These are phyloP conservation scores for Polyplosphaeria fusca DNA, from an alignment of 495 filamentous ascomycete species.

Conservation along the genomic window DNA sequence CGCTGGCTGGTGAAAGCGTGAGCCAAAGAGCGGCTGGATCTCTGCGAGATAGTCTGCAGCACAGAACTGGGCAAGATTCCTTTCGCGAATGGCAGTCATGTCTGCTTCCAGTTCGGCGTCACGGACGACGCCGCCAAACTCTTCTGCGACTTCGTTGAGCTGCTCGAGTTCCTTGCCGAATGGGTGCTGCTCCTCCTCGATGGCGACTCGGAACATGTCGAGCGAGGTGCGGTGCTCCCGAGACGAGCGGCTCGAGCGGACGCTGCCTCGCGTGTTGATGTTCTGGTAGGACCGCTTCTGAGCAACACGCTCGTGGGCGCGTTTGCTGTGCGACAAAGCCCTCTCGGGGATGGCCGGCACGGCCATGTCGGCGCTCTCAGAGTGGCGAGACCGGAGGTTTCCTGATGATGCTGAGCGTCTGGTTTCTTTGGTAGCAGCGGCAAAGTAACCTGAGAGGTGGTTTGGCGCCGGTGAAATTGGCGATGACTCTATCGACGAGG, in stretches of 20 bases:
- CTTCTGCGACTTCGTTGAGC: constrained; percentile 79
- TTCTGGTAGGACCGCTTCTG: constrained; percentile 62
- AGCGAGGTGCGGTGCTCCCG: constrained; percentile 49
- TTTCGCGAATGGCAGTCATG: constrained; percentile 54
- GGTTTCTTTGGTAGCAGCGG: constrained; percentile 43
- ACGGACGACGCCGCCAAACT: constrained; percentile 58
- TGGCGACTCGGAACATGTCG: constrained; percentile 45
- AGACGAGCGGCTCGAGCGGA: constrained; percentile 50
- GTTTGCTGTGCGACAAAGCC: constrained; percentile 80
- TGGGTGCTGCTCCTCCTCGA: constrained; percentile 44
- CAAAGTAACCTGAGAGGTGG: constrained; percentile 79
- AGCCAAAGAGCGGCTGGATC: constrained; percentile 63
- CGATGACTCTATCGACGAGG: constrained; percentile 59
- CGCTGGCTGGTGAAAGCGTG: constrained; percentile 14
- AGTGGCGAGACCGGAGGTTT: constrained; percentile 40
- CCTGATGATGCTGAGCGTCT: constrained; percentile 42
- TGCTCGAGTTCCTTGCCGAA: constrained; percentile 74
- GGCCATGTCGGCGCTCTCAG: constrained; percentile 46
- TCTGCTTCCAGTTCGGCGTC: constrained; percentile 55
- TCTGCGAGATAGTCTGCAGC: constrained; percentile 82
- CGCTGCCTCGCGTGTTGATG: constrained; percentile 48
- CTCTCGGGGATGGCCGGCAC: constrained; percentile 61
- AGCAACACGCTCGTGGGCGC: constrained; percentile 62
- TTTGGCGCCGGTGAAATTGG: constrained; percentile 64
- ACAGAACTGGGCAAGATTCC: constrained; percentile 69